These are phyloP conservation scores for Triangularia verruculosa DNA, from an alignment of 2,329 filamentous ascomycete genomes.

Conservation along the genomic window DNA sequence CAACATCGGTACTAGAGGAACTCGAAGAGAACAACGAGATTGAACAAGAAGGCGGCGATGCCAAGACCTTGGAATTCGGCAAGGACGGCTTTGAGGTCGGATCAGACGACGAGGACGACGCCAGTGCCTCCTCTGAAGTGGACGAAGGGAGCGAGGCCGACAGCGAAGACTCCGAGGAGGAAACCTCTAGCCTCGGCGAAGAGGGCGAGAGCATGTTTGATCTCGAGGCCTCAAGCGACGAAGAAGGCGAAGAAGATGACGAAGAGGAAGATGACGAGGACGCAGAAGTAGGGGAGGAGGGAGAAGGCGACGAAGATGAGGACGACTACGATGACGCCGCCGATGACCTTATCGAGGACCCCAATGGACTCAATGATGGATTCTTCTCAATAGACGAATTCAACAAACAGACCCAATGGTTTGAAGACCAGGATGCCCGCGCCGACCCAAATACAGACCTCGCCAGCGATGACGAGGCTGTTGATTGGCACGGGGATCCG, in stretches of 20 bases:
- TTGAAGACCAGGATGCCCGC: slow-evolving; percentile 79
- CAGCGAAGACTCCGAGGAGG: slow-evolving; percentile 24
- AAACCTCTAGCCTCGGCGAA: slow-evolving; percentile 28
- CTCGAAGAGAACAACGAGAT: slow-evolving; percentile 54
- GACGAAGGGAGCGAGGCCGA: slow-evolving; percentile 23
- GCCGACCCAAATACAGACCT: slow-evolving; percentile 72
- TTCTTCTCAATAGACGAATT: slow-evolving; percentile 98
- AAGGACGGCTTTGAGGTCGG: slow-evolving; percentile 38
- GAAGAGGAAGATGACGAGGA: slow-evolving; percentile 38
- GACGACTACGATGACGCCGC: slow-evolving; percentile 48
- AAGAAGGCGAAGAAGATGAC: slow-evolving; percentile 35
- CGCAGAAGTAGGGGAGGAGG: slow-evolving; percentile 35
- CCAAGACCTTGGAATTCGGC: slow-evolving; percentile 19
- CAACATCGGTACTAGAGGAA: slow-evolving; percentile 46
- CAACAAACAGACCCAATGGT: slow-evolving; percentile 86
- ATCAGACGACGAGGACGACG: slow-evolving; percentile 22
- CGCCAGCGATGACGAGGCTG: slow-evolving; percentile 77
- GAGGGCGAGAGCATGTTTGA: slow-evolving; percentile 40
- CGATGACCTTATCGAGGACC: slow-evolving; percentile 65
- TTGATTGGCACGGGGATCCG: slow-evolving; percentile 85
- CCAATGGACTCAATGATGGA: slow-evolving; percentile 86
- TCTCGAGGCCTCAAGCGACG: slow-evolving; percentile 36
- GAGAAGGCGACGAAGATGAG: slow-evolving; percentile 40
- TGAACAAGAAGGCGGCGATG: slow-evolving; percentile 28
- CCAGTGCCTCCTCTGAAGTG: slow-evolving; percentile 9